Base-by-base conservation (phyloP, 805 yeast species). In the Metschnikowia santaceciliae region DNA sequence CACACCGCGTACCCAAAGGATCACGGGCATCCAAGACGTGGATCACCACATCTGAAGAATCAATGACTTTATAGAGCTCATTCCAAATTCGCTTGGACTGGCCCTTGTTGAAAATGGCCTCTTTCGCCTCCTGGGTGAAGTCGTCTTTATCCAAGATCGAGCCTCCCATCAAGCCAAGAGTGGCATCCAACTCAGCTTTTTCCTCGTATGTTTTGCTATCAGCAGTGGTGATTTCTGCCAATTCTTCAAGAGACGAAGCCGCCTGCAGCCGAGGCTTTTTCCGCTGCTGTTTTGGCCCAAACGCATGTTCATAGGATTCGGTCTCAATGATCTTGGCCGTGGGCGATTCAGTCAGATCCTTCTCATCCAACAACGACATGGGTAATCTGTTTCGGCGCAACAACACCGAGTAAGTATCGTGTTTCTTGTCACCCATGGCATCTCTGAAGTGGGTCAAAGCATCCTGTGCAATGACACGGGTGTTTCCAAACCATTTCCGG, bases 31-130 rank as follows among this genome's bases (percentile, higher is more conserved):
- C 99, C 50, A 92, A 75, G 22, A 94, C 99, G 62, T 94, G 97
- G 53, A 92, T 88, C 37, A 92, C 96, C 41, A 92, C 97, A 74
- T 92, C 99, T 0, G 97, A 90, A 10, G 98, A 92, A 70, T 92
- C 99, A 60, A 92, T 90, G 46, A 92, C 99, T 67, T 92, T 92
- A 71, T 94, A 92, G 54, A 92, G 77, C 69, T 92, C 99, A 69
- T 94, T 94, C 99, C 99, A 92, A 60, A 92, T 92, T 75, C 99
- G 87, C 73, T 92, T 92, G 44, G 97, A 90, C 74, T 92, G 99
- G 62, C 99, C 99, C 69, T 92, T 92, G 66, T 86, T 84, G 78
- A 92, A 92, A 69, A 92, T 91, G 53, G 94, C 91, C 70, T 94
- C 99, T 66, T 89, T 90, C 37, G 97, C 96, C 61, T 89, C 94